A percentile compares a stretch with the other conserved stretches of the same genome.
Conservation (phyloP, 306 rosid genomes). For the Fragaria iinumae region DNA sequence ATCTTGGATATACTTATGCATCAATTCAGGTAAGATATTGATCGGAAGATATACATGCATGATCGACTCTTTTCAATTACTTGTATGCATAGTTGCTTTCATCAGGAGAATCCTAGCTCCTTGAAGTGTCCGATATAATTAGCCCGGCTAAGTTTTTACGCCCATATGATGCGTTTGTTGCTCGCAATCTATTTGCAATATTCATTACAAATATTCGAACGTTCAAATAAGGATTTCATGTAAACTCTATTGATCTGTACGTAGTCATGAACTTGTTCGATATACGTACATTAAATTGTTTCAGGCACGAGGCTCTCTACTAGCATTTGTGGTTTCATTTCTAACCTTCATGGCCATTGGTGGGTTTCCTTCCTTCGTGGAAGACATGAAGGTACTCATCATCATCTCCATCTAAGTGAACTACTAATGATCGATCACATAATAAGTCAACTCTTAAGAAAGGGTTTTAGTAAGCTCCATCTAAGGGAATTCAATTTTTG, state of each 20-base stretch:
- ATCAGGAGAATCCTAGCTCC: too few species aligned
- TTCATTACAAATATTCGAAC: too few species aligned
- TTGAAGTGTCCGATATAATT: too few species aligned
- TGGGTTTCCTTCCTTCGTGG: constrained; percentile 56
- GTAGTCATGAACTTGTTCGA: not conserved
- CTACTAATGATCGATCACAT: not conserved
- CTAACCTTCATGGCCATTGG: constrained; percentile 72
- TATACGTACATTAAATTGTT: not conserved
- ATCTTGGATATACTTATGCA: constrained; percentile 27
- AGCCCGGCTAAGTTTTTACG: too few species aligned
- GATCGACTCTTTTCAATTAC: not conserved
- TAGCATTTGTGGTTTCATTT: constrained; percentile 48
- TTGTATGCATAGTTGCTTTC: too few species aligned
- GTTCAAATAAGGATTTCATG: too few species aligned
- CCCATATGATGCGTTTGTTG: too few species aligned
- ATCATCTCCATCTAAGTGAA: not conserved
- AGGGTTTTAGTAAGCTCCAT: too few species aligned
- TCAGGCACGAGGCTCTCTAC: constrained; percentile 66
- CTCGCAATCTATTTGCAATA: too few species aligned
- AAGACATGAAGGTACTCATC: not conserved
- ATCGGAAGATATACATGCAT: not conserved
- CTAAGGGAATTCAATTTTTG: too few species aligned
- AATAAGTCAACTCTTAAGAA: not conserved
- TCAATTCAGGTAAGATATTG: constrained; percentile 47
- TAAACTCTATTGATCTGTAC: too few species aligned